These are phyloP conservation scores for Rhizophora mangle DNA, from an alignment of 345 rosid species.

Conservation along the genomic window DNA sequence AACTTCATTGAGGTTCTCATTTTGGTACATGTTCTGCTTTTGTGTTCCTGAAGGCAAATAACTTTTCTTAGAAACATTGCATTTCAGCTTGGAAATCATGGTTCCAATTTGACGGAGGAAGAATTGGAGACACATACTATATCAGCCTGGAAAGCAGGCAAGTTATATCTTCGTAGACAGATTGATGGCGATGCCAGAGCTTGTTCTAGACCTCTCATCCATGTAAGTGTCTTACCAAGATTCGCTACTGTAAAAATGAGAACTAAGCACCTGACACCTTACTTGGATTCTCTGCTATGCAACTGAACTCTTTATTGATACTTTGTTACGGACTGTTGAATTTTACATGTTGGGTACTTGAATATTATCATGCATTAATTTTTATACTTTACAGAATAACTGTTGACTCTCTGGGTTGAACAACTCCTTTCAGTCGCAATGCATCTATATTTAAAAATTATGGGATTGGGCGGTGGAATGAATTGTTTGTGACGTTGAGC, in stretches of 20 bases:
- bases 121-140: constrained; percentile 87
- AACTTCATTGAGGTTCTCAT: no score
- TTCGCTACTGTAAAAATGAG: neutral
- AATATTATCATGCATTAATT: neutral
- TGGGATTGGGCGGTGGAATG: neutral
- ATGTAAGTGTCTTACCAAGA: constrained; percentile 39
- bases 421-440: neutral
- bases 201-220: constrained; percentile 49
- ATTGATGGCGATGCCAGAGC: constrained; percentile 57
- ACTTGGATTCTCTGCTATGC: neutral
- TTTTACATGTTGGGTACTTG: neutral
- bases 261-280: no score
- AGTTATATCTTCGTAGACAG: constrained; percentile 64
- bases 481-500: neutral
- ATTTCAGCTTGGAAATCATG: constrained; percentile 75
- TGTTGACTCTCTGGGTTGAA: neutral
- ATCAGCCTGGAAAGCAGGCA: constrained; percentile 96
- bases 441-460: neutral
- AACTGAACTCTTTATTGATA: constrained; percentile 2
- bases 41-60: neutral
- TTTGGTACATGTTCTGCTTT: neutral
- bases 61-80: neutral
- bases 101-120: constrained; percentile 86
- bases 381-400: neutral
- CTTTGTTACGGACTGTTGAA: neutral